Evolutionary conservation across 1,139 yeast species (phyloP), one percentile per base, ranked within the genome.

Genomic region (Lodderomyces oxycetoniae): DNA sequence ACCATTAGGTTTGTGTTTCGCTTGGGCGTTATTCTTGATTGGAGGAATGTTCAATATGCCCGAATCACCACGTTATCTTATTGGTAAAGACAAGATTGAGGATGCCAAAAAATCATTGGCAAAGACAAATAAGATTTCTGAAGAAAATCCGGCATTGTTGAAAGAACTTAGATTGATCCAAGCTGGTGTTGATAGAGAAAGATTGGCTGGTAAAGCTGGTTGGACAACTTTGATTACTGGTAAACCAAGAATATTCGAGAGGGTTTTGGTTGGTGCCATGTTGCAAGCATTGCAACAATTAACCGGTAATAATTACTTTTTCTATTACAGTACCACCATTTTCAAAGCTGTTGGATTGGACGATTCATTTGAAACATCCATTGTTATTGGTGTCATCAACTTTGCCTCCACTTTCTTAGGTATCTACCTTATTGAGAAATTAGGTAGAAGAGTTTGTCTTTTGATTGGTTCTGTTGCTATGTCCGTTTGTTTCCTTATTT

Each of bases 251-350:
- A 71, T 79, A 45, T 66, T 80, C 48, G 72, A 69, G 62, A 72
- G 93, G 63, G 70, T 81, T 16, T 24, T 77, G 21, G 66, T 77
- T 53, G 93, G 93, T 55, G 60, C 79, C 40, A 52, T 77, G 58
- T 59, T 81, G 45, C 83, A 79, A 67, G 69, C 80, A 17, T 59
- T 82, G 49, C 91, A 82, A 64, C 91, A 83, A 61, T 71, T 83
- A 47, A 77, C 87, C 39, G 93, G 91, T 71, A 74, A 77, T 55
- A 82, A 82, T 65, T 83, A 81, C 61, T 81, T 83, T 67, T 82
- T 83, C 71, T 82, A 81, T 67, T 82, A 82, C 48, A 87, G 88
- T 59, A 82, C 89, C 41, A 74, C 83, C 38, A 72, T 82, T 52
- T 82, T 82, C 74, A 60, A 74, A 50, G 80, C 91, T 45, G 85